These are phyloP conservation scores for Cucurbita pepo DNA, from an alignment of 306 rosid genomes.

Conservation along the genomic window DNA sequence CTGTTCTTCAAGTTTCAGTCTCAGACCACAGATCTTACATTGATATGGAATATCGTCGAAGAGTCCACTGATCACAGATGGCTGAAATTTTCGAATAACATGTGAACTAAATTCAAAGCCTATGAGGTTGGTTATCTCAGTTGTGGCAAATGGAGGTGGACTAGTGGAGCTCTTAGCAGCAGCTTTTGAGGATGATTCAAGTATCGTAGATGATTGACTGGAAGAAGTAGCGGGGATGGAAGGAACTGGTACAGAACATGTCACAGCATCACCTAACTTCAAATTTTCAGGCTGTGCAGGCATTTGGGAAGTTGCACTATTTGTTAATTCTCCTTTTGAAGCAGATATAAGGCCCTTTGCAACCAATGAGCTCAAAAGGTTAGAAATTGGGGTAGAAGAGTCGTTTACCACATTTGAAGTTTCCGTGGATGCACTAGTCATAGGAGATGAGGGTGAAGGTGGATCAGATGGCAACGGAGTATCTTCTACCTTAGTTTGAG, in stretches of 20 bases:
- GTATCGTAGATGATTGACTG: slow-evolving; percentile 17
- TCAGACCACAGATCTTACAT: slow-evolving; percentile 48
- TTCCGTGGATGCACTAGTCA: slow-evolving; percentile 25
- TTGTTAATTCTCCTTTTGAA: slow-evolving; percentile 27
- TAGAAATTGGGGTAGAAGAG: slow-evolving; percentile 45
- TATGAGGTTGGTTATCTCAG: slow-evolving; percentile 29
- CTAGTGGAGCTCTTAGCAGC: slow-evolving; percentile 15
- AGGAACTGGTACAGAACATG: slow-evolving; percentile 29
- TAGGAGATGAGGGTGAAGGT: slow-evolving; percentile 27
- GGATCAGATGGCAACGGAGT: slow-evolving; percentile 18
- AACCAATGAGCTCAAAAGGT: slow-evolving; percentile 73
- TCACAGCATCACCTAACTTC: slow-evolving; percentile 16
- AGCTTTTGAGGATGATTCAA: slow-evolving; percentile 19
- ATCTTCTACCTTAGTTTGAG: slow-evolving; percentile 32
- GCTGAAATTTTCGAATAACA: slow-evolving; percentile 50
- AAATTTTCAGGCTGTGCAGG: slow-evolving; percentile 21
- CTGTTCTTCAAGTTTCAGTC: slow-evolving; percentile 34
- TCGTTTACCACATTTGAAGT: slow-evolving; percentile 24
- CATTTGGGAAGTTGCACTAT: slow-evolving; percentile 19
- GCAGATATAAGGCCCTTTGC: slow-evolving; percentile 79
- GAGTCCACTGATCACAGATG: slow-evolving; percentile 42
- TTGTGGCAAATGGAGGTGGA: slow-evolving; percentile 22
- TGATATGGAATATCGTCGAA: slow-evolving; percentile 41
- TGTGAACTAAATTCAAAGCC: slow-evolving; percentile 63
- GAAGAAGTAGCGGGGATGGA: slow-evolving; percentile 27